These are phyloP conservation scores for Candida sanyaensis DNA, from an alignment of 1,139 yeast species.

Conservation along the genomic window DNA sequence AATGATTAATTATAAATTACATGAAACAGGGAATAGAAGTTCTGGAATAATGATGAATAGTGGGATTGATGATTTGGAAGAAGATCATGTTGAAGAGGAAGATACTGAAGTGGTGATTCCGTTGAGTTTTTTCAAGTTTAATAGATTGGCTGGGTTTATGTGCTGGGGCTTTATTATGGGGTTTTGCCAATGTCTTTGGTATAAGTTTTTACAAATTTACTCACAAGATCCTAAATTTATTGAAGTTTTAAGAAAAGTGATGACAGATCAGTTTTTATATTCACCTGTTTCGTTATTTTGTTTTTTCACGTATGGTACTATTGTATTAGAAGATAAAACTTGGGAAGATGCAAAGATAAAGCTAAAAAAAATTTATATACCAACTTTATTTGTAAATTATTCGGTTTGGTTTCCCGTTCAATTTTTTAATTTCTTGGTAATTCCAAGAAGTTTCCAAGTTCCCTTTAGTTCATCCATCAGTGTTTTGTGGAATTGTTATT, in stretches of 20 bases:
- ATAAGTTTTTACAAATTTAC: slow-evolving; percentile 77
- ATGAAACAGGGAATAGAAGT: slow-evolving; percentile 11
- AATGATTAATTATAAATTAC: slow-evolving; percentile 21
- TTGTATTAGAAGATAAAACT: slow-evolving; percentile 76
- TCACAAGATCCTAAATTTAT: slow-evolving; percentile 80
- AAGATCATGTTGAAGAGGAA: slow-evolving; percentile 6
- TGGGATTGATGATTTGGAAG: slow-evolving; percentile 38
- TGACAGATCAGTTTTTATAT: slow-evolving; percentile 86
- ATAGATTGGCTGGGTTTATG: slow-evolving; percentile 78
- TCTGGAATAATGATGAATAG: slow-evolving; percentile 33
- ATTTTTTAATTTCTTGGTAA: slow-evolving; percentile 77
- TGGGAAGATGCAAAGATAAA: slow-evolving; percentile 64
- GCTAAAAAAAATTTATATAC: slow-evolving; percentile 64
- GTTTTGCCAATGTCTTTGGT: slow-evolving; percentile 88
- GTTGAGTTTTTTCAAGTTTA: slow-evolving; percentile 57
- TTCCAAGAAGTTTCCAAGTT: slow-evolving; percentile 82
- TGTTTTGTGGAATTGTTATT: slow-evolving; percentile 88
- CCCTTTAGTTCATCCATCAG: slow-evolving; percentile 92
- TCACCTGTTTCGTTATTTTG: slow-evolving; percentile 83
- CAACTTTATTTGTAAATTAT: slow-evolving; percentile 77
- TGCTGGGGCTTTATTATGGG: slow-evolving; percentile 87
- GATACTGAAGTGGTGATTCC: slow-evolving; percentile 13
- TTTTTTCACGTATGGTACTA: slow-evolving; percentile 83
- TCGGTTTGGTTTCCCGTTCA: slow-evolving; percentile 96
- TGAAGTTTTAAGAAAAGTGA: slow-evolving; percentile 80